Evolutionary conservation across 2,329 filamentous ascomycete genomes (phyloP).

Genomic region (Zymoseptoria passerinii): DNA sequence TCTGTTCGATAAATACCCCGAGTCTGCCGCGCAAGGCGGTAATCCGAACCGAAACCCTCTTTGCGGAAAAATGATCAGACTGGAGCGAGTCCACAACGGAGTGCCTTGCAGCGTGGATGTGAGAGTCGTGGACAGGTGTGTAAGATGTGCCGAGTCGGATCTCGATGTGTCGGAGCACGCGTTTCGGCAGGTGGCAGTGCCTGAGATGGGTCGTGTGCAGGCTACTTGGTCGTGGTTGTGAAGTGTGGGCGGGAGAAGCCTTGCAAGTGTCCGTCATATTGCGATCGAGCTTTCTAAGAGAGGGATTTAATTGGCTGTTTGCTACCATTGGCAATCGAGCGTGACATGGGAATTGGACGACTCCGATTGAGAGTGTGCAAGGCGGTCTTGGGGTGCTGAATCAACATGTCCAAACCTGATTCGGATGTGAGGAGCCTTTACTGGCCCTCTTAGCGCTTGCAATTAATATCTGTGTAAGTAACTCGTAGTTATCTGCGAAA

Average conservation of each 20-base stretch:
- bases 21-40: neutral
- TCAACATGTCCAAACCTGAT: no score
- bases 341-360: no score
- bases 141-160: neutral
- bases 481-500: neutral
- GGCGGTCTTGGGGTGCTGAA: no score
- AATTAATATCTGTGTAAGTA: neutral
- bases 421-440: no score
- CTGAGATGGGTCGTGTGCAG: neutral
- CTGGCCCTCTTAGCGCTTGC: neutral
- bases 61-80: neutral
- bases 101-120: neutral
- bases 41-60: neutral
- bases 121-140: neutral
- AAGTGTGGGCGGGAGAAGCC: neutral
- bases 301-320: no score
- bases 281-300: no score
- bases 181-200: neutral
- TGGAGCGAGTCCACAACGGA: neutral
- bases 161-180: neutral
- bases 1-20: neutral
- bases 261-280: no score
- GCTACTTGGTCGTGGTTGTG: neutral
- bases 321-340: no score
- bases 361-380: no score